These are phyloP conservation scores for Tricholoma bakamatsutake DNA, from an alignment of 768 basidiomycete species.

Conservation along the genomic window DNA sequence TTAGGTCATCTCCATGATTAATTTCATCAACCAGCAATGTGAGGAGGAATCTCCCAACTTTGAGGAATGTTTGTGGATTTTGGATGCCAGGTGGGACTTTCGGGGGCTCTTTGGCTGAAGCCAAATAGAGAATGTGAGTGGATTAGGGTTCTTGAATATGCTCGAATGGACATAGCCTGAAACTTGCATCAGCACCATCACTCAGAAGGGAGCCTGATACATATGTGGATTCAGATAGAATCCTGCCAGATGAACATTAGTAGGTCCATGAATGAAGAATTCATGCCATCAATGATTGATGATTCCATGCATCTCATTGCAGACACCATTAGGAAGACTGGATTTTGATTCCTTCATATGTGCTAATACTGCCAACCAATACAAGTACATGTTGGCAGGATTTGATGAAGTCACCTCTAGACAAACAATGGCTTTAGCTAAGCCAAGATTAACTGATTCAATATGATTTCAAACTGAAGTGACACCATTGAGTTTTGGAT, in stretches of 20 bases:
- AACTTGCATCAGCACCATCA: not conserved
- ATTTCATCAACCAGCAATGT: slow-evolving; percentile 14
- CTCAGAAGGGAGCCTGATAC: not conserved
- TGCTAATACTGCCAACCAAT: slow-evolving; percentile 28
- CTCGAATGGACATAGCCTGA: too few species aligned
- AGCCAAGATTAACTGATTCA: slow-evolving; percentile 18
- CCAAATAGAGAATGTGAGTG: slow-evolving; percentile 17
- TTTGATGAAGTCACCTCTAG: slow-evolving; percentile 23
- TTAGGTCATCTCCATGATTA: slow-evolving; percentile 14
- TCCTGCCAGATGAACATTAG: slow-evolving; percentile 23
- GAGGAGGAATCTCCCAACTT: slow-evolving; percentile 17
- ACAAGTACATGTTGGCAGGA: slow-evolving; percentile 27
- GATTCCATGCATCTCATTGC: slow-evolving; percentile 21
- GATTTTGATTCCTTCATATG: slow-evolving; percentile 12
- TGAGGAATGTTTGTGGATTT: slow-evolving; percentile 19
- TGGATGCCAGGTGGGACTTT: slow-evolving; percentile 17
- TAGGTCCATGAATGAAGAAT: slow-evolving; percentile 19
- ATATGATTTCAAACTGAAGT: slow-evolving; percentile 17
- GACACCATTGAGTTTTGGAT: slow-evolving; percentile 3
- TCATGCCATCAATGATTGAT: slow-evolving; percentile 21
- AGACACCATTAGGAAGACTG: slow-evolving; percentile 14
- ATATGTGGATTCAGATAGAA: slow-evolving; percentile 29
- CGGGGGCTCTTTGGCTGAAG: slow-evolving; percentile 14
- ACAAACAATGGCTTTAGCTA: slow-evolving; percentile 25
- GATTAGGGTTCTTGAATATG: slow-evolving; percentile 15